Conservation (phyloP, 2,329 filamentous ascomycete species). For the Aspergillus sp. region DNA sequence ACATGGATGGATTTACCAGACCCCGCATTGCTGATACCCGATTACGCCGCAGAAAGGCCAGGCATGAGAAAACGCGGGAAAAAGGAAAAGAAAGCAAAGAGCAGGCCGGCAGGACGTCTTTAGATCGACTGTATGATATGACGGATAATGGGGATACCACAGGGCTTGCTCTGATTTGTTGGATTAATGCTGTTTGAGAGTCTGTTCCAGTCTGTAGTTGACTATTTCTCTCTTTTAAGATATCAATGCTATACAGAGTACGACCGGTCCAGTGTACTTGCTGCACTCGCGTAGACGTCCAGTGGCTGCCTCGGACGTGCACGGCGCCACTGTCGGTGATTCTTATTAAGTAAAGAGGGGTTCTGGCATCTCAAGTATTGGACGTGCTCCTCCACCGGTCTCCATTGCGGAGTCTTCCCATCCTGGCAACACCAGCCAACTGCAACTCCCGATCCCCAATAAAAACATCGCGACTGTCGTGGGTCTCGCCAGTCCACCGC, state of each 20-base stretch:
- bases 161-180: conserved; percentile 9
- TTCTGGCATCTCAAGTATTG: not conserved
- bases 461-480: not conserved
- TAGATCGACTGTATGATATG: conserved; percentile 17
- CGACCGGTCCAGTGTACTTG: too few species aligned
- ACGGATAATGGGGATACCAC: conserved; percentile 14
- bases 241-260: not conserved
- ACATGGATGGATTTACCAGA: not conserved
- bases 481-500: conserved; percentile 1
- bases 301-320: too few species aligned
- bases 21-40: conserved; percentile 18
- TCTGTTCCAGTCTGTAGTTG: conserved; percentile 1
- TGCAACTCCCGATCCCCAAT: not conserved
- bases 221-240: conserved; percentile 7
- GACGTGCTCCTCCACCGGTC: not conserved
- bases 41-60: conserved; percentile 6
- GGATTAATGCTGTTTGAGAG: conserved; percentile 10
- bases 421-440: not conserved
- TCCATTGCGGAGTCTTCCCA: not conserved
- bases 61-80: not conserved
- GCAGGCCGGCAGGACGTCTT: not conserved
- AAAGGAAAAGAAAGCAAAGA: conserved; percentile 2
- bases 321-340: too few species aligned
- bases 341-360: not conserved
- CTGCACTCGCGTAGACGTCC: too few species aligned